Base-by-base conservation (phyloP, 1,284 basidiomycete genomes). In the Vanrija humicola region DNA sequence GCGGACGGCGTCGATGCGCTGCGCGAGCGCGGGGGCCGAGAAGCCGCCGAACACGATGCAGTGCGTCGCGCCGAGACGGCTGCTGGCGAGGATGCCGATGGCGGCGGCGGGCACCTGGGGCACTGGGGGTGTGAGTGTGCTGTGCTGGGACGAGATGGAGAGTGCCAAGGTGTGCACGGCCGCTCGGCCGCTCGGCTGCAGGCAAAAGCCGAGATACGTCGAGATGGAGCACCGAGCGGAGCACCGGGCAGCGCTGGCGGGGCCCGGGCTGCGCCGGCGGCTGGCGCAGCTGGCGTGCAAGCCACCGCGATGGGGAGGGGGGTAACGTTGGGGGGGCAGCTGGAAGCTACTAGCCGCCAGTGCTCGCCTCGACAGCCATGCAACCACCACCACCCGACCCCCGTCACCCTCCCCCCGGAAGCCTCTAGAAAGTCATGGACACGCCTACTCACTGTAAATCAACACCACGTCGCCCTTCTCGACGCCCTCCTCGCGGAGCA, bases 1-100 rank as follows among this genome's bases (percentile, higher is more conserved):
- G 64, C 82, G 81, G 79, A 92, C 93, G 77, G 97, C 93, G 55
- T 85, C 82, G 40, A 91, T 83, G 51, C 94, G 87, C 77, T 96
- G 93, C 44, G 93, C 86, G 51, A 97, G 86, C 1, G 90, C 89
- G 75, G 96, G 92, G 16, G 92, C 85, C 6, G 88, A 90, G 81
- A 97, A 97, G n/a, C 94, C 93, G 46, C 94, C 93, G 66, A 97
- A 97, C 58, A 97, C 86, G 69, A 96, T 92, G n/a, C 90, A 93
- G 80, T 97, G 94, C 50, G 96, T 81, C 18, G 94, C 93, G 42
- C 93, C 94, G 66, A 97, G 88, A 65, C 93, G 88, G 14, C 93
- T 92, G 73, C 90, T 93, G 14, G 93, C 93, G 51, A 97, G 86
- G 83, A 97, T 90, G 23, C 53, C 56, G 5, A 51, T 48, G n/a